These are phyloP conservation scores for Dendrostoma leiphaemia DNA, from an alignment of 2,329 filamentous ascomycete genomes.

Conservation along the genomic window DNA sequence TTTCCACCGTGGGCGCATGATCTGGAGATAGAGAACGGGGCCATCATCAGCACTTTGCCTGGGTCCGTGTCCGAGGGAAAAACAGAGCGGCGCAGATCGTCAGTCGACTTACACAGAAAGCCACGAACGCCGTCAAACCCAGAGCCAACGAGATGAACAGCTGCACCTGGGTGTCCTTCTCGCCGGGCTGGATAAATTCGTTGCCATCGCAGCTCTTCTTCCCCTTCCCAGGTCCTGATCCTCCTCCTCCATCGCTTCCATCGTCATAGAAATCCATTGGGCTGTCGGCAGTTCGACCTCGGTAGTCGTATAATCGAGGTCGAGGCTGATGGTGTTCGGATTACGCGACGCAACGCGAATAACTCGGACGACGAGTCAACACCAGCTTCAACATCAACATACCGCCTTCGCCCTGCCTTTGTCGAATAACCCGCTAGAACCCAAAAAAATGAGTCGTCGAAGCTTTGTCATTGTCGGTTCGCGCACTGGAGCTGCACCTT, in stretches of 20 bases:
- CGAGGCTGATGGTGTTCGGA: background rate
- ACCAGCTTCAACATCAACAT: background rate
- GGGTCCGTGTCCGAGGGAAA: too few relatives aligned
- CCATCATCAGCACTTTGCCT: slow-evolving; percentile 1
- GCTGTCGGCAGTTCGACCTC: background rate
- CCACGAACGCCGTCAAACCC: slow-evolving; percentile 68
- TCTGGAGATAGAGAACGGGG: slow-evolving; percentile 42
- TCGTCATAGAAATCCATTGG: slow-evolving; percentile 10
- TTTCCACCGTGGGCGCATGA: slow-evolving; percentile 88
- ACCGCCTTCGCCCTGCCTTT: background rate
- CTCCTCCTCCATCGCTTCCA: background rate
- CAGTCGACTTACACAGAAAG: slow-evolving; percentile 65
- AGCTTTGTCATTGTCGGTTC: background rate
- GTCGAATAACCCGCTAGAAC: background rate
- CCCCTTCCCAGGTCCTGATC: too few relatives aligned
- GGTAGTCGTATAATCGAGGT: too few relatives aligned
- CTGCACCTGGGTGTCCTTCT: slow-evolving; percentile 59
- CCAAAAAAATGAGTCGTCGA: background rate
- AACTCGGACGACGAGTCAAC: background rate
- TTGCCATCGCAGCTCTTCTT: slow-evolving; percentile 21
- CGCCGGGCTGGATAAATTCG: slow-evolving; percentile 32
- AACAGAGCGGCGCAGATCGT: too few relatives aligned
- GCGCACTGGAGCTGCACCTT: background rate
- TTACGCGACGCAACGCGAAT: background rate
- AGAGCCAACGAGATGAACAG: slow-evolving; percentile 69